Conservation (phyloP, 371 early-diverging fungal species). For the Mucor saturninus region DNA sequence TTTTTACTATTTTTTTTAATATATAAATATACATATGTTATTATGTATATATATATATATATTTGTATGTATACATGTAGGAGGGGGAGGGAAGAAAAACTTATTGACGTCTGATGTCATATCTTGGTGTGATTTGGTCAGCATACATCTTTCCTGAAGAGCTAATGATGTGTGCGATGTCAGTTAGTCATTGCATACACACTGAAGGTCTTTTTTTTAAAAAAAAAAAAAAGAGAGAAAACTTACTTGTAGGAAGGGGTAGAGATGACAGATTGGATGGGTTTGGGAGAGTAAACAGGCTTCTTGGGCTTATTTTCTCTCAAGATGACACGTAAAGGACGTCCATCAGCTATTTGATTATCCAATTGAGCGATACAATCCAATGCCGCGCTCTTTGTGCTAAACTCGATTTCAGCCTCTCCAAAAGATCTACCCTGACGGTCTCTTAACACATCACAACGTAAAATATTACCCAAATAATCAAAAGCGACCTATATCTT, state of each 20-base stretch:
- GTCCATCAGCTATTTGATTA: conserved; percentile 52
- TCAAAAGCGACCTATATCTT: conserved; percentile 36
- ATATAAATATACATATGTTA: too few species aligned
- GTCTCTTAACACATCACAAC: conserved; percentile 46
- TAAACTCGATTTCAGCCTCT: conserved; percentile 57
- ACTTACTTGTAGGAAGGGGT: conserved; percentile 26
- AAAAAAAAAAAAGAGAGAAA: not conserved
- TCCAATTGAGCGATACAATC: conserved; percentile 49
- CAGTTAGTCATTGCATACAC: not conserved
- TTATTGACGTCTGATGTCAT: conserved; percentile 22
- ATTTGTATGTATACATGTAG: not conserved
- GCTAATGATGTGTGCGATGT: too few species aligned
- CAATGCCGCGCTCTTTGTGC: conserved; percentile 40
- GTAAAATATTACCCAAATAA: conserved; percentile 43
- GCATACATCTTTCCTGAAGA: conserved; percentile 37
- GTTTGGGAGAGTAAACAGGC: conserved; percentile 15
- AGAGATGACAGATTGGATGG: conserved; percentile 23
- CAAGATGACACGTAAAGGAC: conserved; percentile 39
- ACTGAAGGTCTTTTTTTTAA: too few species aligned
- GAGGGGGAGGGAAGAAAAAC: too few species aligned
- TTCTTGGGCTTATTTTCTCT: conserved; percentile 27
- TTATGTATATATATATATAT: too few species aligned
- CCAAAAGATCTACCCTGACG: conserved; percentile 48
- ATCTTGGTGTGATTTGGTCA: conserved; percentile 32
- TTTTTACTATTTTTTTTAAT: too few species aligned